Evolutionary conservation across 257 asterid species (phyloP).

Genomic region (Lycium ferocissimum): DNA sequence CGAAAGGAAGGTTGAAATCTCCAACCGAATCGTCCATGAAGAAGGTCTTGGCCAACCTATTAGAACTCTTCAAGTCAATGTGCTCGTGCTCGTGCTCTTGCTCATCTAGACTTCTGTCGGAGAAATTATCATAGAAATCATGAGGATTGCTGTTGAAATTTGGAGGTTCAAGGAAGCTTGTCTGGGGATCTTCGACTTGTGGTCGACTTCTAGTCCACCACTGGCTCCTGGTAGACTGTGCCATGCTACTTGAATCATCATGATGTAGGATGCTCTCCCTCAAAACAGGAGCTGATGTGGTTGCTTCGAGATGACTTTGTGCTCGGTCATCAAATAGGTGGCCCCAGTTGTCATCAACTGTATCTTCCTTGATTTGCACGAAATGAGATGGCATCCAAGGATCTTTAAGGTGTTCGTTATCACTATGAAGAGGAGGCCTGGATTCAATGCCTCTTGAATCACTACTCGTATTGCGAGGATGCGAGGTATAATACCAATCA

Average conservation of each 20-base stretch:
- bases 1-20: slow-evolving; percentile 80
- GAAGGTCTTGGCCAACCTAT: slow-evolving; percentile 63
- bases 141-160: slow-evolving; percentile 46
- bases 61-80: slow-evolving; percentile 52
- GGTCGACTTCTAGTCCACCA: slow-evolving; percentile 76
- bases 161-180: slow-evolving; percentile 91
- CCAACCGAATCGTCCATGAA: slow-evolving; percentile 67
- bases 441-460: slow-evolving; percentile 41
- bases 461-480: slow-evolving; percentile 50
- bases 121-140: slow-evolving; percentile 45
- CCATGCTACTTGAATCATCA: slow-evolving; percentile 42
- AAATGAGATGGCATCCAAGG: slow-evolving; percentile 51
- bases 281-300: slow-evolving; percentile 78
- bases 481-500: slow-evolving; percentile 84
- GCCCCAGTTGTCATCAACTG: slow-evolving; percentile 59
- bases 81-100: slow-evolving; percentile 40
- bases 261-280: slow-evolving; percentile 66
- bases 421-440: slow-evolving; percentile 34
- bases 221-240: slow-evolving; percentile 44
- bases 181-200: slow-evolving; percentile 47
- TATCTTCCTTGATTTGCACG: slow-evolving; percentile 33
- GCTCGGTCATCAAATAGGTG: slow-evolving; percentile 52
- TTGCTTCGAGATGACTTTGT: slow-evolving; percentile 61
- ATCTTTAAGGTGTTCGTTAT: slow-evolving; percentile 46
- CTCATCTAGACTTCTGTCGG: slow-evolving; percentile 60